A percentile compares a stretch with the other conserved stretches of the same genome.
These are phyloP conservation scores for Lophiotrema nucula DNA, from an alignment of 495 filamentous ascomycete species.

Conservation along the genomic window DNA sequence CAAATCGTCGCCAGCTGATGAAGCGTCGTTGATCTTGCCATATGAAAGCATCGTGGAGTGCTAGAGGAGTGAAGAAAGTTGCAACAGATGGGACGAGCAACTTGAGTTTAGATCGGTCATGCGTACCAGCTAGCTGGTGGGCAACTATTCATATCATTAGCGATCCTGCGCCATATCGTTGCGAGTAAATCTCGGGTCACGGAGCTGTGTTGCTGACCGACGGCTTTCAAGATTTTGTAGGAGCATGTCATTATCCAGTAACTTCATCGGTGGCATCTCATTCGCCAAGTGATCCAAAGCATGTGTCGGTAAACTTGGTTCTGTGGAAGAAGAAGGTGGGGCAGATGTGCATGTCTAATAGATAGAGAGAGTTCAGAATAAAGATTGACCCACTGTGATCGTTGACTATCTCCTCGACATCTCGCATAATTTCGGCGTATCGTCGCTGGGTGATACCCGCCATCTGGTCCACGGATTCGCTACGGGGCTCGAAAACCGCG, in stretches of 20 bases:
- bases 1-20: slow-evolving; percentile 90
- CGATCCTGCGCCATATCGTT: background rate
- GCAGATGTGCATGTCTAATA: too few species aligned
- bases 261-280: too few species aligned
- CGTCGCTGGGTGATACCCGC: slow-evolving; percentile 69
- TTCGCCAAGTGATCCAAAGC: too few species aligned
- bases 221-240: too few species aligned
- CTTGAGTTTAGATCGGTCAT: slow-evolving; percentile 81
- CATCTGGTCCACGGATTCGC: slow-evolving; percentile 60
- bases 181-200: too few species aligned
- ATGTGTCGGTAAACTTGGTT: too few species aligned
- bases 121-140: slow-evolving; percentile 61
- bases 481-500: slow-evolving; percentile 65
- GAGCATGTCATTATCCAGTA: background rate
- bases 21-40: slow-evolving; percentile 80
- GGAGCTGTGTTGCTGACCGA: too few species aligned
- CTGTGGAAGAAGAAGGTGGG: too few species aligned
- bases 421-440: slow-evolving; percentile 92
- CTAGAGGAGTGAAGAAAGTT: slow-evolving; percentile 84
- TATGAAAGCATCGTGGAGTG: slow-evolving; percentile 83
- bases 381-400: slow-evolving; percentile 80
- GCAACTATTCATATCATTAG: slow-evolving; percentile 49
- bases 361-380: too few species aligned
- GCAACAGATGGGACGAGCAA: slow-evolving; percentile 87
- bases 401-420: slow-evolving; percentile 86